phyloP scores from a whole-genome alignment of 371 early-diverging fungal genomes.

The Synchytrium microbalum region DNA sequence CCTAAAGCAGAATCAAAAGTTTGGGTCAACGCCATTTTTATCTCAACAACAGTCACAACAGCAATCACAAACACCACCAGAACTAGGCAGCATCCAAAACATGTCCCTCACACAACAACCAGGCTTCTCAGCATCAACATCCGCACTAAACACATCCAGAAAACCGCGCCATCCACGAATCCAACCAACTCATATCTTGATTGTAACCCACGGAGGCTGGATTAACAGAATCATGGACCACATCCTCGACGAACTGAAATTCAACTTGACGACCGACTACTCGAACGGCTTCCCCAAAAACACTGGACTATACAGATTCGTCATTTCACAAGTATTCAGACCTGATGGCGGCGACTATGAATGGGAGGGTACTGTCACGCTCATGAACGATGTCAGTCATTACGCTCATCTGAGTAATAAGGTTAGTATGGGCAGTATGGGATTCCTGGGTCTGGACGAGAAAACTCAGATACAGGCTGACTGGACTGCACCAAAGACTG shows the following conservation, averaged over 20 bases:
- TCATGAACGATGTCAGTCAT: constrained; percentile 33
- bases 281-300: constrained; percentile 33
- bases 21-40: background rate
- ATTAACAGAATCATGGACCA: constrained; percentile 28
- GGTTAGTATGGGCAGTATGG: background rate
- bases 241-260: constrained; percentile 30
- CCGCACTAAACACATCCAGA: constrained; percentile 2
- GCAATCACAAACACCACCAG: background rate
- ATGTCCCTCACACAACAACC: background rate
- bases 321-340: constrained; percentile 18
- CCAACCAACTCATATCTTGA: constrained; percentile 21
- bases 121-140: constrained; percentile 1
- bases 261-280: constrained; percentile 8
- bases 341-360: constrained; percentile 32
- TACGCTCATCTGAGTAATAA: constrained; percentile 16
- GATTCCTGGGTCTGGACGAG: too few relatives aligned
- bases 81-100: background rate
- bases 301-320: constrained; percentile 27
- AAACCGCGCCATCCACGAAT: constrained; percentile 8
- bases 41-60: constrained; percentile 7
- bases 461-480: too few relatives aligned
- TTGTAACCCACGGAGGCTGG: constrained; percentile 41
- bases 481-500: too few relatives aligned
- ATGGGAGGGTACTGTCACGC: constrained; percentile 27
- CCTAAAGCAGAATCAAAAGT: constrained; percentile 13